Base-by-base conservation (phyloP, 768 basidiomycete genomes). In the Lactifluus hygrophoroides region DNA sequence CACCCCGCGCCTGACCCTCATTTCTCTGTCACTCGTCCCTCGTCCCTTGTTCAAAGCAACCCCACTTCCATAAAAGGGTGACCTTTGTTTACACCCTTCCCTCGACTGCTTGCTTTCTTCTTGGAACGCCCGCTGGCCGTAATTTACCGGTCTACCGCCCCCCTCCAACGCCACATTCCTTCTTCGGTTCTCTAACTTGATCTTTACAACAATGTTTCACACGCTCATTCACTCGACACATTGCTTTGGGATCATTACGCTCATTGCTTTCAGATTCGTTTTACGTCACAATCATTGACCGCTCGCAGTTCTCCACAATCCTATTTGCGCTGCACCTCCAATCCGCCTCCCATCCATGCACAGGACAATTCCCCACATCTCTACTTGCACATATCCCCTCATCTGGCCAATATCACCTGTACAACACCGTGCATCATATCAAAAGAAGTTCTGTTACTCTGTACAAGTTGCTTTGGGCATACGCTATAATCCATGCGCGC, bases 401-500 rank as follows among this genome's bases (percentile, higher is more conserved):
- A 60, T 56, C 10, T n/a, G 27, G 40, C 47, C 53, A 45, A 58
- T 45, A 55, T 60, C 49, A 60, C 59, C 53, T 60, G 59, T 60
- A 60, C 59, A 60, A 60, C 49, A 60, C 43, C n/a, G 47, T 52
- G 53, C 52, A 49, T 49, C 38, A 60, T 40, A 51, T 60, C 44
- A 55, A 59, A 49, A 58, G 47, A 55, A 45, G 16, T 47, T 51
- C 37, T 60, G 42, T 51, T 25, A 49, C 47, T 37, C 46, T 60
- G 54, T 60, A 56, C 59, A 60, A 56, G 54, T 51, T 54, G 28
- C 54, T 38, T 30, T n/a, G 6, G 30, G 43, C 49, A 45, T 27
- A 44, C 32, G 53, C 43, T 44, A 46, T 54, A 25, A 25, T 40
- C 44, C 59, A 40, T 34, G 51, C 49, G 34, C 25, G 34, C 43